phyloP scores from a whole-genome alignment of 1,284 basidiomycete species.

The Boletus holoroseus region DNA sequence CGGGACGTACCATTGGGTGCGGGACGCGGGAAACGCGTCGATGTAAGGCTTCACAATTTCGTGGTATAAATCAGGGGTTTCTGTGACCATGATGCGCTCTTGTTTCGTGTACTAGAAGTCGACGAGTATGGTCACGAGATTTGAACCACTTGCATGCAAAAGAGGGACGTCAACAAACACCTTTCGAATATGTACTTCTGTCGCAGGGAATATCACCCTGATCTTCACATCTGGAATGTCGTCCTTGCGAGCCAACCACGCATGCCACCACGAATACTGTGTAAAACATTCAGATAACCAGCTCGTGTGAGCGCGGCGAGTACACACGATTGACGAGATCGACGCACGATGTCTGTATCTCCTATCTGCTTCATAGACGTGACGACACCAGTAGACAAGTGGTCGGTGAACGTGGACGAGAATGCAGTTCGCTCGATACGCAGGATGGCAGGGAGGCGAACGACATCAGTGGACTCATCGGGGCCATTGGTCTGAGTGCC shows the following conservation, averaged over 20 bases:
- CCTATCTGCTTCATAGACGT: slow-evolving; percentile 36
- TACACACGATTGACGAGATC: not conserved
- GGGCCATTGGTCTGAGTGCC: not conserved
- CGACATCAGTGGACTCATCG: not conserved
- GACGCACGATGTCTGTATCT: slow-evolving; percentile 45
- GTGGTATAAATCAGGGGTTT: slow-evolving; percentile 74
- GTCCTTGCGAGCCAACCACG: slow-evolving; percentile 32
- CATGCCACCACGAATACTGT: slow-evolving; percentile 44
- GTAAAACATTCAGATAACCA: not conserved
- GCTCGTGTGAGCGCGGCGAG: not conserved
- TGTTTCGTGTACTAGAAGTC: slow-evolving; percentile 72
- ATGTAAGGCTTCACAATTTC: slow-evolving; percentile 77
- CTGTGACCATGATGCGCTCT: slow-evolving; percentile 64
- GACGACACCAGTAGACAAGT: slow-evolving; percentile 26
- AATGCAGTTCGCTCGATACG: slow-evolving; percentile 57
- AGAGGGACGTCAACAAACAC: slow-evolving; percentile 18
- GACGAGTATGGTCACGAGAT: not conserved
- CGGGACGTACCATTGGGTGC: slow-evolving; percentile 71
- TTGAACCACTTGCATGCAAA: not conserved
- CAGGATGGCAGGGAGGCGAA: slow-evolving; percentile 45
- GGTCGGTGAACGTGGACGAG: slow-evolving; percentile 31
- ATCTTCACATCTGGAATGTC: slow-evolving; percentile 50
- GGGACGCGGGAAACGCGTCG: slow-evolving; percentile 59
- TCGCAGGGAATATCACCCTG: slow-evolving; percentile 77
- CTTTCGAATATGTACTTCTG: slow-evolving; percentile 78